phyloP scores from a whole-genome alignment of 805 yeast genomes.

The Sugiyamaella mastotermitis region DNA sequence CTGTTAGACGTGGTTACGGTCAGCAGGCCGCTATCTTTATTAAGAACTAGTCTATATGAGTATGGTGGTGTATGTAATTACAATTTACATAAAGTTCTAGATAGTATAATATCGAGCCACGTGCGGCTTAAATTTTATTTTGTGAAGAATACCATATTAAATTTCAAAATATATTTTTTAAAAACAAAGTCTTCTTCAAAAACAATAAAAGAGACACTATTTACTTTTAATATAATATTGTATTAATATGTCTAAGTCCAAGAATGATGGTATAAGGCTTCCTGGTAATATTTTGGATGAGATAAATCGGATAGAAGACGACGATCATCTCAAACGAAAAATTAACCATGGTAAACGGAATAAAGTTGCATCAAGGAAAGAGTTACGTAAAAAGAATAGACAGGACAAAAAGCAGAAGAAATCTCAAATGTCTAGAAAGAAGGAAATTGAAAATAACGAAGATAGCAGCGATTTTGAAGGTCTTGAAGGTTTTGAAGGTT shows the following conservation, averaged over 20 bases:
- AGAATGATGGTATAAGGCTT: conserved; percentile 11
- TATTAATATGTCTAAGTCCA: neutral
- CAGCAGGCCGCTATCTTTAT: conserved; percentile 59
- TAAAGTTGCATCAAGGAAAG: conserved; percentile 32
- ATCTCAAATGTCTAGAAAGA: neutral
- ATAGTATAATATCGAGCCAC: no score
- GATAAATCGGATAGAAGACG: conserved; percentile 4
- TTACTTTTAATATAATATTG: no score
- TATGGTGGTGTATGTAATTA: no score
- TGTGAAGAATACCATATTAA: no score
- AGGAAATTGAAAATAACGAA: neutral
- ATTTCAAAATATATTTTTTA: no score
- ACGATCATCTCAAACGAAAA: conserved; percentile 17
- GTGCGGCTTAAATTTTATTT: no score
- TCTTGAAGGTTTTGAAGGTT: conserved; percentile 22
- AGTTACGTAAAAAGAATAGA: conserved; percentile 16
- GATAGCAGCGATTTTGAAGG: conserved; percentile 19
- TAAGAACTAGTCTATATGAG: no score
- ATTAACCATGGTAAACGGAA: conserved; percentile 29
- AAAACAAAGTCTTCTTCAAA: no score
- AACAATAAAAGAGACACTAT: no score
- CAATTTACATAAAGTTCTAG: no score
- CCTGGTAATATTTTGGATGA: conserved; percentile 15
- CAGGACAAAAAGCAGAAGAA: conserved; percentile 12
- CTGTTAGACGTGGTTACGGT: conserved; percentile 46